phyloP scores from a whole-genome alignment of 2,329 filamentous ascomycete genomes.

The Exserohilum turcica region DNA sequence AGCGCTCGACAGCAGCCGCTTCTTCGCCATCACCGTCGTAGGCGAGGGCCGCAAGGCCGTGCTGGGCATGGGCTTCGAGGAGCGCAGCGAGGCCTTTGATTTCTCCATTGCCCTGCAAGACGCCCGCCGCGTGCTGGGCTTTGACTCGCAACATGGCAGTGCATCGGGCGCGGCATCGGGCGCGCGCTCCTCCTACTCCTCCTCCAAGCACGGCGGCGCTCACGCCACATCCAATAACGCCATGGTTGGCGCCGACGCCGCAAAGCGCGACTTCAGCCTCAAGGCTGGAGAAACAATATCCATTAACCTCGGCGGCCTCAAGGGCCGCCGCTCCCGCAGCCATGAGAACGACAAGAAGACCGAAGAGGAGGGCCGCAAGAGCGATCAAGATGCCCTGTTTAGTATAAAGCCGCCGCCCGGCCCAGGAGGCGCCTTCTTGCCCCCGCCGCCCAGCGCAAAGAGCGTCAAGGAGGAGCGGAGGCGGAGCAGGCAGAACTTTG shows the following conservation, averaged over 20 bases:
- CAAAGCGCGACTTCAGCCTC: conserved; percentile 76
- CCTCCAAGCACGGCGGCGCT: too few relatives aligned
- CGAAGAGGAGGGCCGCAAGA: conserved; percentile 29
- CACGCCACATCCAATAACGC: neutral
- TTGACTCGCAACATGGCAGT: conserved; percentile 54
- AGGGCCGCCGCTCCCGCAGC: conserved; percentile 52
- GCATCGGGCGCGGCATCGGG: conserved; percentile 14
- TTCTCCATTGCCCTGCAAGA: conserved; percentile 82
- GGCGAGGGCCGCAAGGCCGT: conserved; percentile 78
- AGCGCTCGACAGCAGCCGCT: conserved; percentile 77
- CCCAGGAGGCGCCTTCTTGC: conserved; percentile 56
- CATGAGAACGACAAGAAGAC: conserved; percentile 48
- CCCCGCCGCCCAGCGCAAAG: conserved; percentile 69
- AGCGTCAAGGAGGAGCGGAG: conserved; percentile 67
- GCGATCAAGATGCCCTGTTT: conserved; percentile 62
- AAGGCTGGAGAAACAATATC: conserved; percentile 91
- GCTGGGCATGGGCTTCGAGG: conserved; percentile 85
- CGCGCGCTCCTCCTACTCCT: neutral
- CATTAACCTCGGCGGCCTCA: conserved; percentile 70
- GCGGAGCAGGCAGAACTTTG: conserved; percentile 54
- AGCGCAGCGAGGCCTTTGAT: conserved; percentile 83
- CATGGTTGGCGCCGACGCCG: conserved; percentile 52
- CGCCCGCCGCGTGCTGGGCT: conserved; percentile 70
- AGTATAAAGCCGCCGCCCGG: conserved; percentile 73
- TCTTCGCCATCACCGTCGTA: conserved; percentile 82